These are phyloP conservation scores for Santalum album DNA, from an alignment of 164 flowering plant species.

Conservation along the genomic window DNA sequence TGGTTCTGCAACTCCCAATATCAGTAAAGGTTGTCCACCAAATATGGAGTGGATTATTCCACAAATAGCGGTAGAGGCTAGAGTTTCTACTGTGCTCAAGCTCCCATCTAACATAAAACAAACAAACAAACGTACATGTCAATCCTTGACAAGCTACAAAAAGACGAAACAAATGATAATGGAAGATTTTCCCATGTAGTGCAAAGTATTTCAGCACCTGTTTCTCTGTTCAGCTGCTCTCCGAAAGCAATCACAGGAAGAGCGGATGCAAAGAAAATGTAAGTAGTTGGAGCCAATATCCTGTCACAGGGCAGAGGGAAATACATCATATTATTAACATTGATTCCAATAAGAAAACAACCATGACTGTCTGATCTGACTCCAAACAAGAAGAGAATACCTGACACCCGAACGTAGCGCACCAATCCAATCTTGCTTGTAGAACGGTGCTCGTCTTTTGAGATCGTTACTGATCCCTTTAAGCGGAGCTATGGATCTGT, in stretches of 20 bases:
- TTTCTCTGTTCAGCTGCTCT: conserved; percentile 47
- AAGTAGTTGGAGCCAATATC: conserved; percentile 53
- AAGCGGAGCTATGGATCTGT: conserved; percentile 24
- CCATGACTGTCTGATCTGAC: not conserved
- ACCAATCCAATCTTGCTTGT: conserved; percentile 47
- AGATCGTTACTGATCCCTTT: conserved; percentile 39
- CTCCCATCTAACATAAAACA: conserved; percentile 33
- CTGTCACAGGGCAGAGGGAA: conserved; percentile 11
- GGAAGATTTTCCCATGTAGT: not conserved
- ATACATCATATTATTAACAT: not conserved
- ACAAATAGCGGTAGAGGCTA: conserved; percentile 61
- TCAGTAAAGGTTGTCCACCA: conserved; percentile 60
- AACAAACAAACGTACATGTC: not conserved
- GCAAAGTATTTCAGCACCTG: conserved; percentile 19
- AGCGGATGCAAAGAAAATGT: conserved; percentile 55
- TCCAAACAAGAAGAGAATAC: conserved; percentile 14
- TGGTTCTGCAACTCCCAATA: conserved; percentile 66
- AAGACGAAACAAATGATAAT: not conserved
- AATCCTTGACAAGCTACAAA: not conserved
- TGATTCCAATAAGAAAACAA: not conserved
- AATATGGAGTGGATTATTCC: conserved; percentile 51
- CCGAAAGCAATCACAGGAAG: conserved; percentile 64
- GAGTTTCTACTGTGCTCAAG: conserved; percentile 50
- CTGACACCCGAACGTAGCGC: conserved; percentile 29
- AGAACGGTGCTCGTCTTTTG: conserved; percentile 37